phyloP scores from a whole-genome alignment of 495 filamentous ascomycete species.

The Daldinia vernicosa region DNA sequence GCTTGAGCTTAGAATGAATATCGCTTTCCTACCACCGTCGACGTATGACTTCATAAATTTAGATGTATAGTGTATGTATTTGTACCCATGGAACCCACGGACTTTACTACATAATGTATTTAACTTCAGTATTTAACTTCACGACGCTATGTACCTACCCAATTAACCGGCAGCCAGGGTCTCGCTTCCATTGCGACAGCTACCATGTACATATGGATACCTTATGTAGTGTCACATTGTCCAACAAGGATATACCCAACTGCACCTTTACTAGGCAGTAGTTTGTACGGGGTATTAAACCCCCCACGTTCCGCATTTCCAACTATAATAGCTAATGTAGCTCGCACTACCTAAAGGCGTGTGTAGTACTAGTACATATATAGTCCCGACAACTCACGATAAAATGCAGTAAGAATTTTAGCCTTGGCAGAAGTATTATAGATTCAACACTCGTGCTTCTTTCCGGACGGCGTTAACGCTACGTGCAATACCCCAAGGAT shows the following conservation, averaged over 20 bases:
- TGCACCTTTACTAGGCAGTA: not conserved
- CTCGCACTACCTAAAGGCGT: not conserved
- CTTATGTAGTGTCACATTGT: too few relatives aligned
- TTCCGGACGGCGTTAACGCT: slow-evolving; percentile 15
- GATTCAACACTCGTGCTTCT: slow-evolving; percentile 21
- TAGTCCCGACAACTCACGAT: not conserved
- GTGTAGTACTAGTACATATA: not conserved
- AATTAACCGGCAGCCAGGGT: too few relatives aligned
- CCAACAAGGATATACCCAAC: not conserved
- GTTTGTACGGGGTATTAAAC: not conserved
- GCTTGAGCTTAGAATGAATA: not conserved
- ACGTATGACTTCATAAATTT: not conserved
- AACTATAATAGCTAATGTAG: not conserved
- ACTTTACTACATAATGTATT: too few relatives aligned
- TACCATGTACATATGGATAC: too few relatives aligned
- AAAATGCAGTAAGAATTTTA: slow-evolving; percentile 5
- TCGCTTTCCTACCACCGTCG: not conserved
- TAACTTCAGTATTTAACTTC: too few relatives aligned
- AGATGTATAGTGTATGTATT: too few relatives aligned
- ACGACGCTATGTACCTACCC: too few relatives aligned
- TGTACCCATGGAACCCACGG: not conserved
- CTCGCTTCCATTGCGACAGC: too few relatives aligned
- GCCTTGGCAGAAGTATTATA: slow-evolving; percentile 18
- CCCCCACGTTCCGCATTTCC: not conserved
- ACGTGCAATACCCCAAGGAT: slow-evolving; percentile 19